Evolutionary conservation across 495 filamentous ascomycete genomes (phyloP).

Genomic region (Chaetomium fimeti): DNA sequence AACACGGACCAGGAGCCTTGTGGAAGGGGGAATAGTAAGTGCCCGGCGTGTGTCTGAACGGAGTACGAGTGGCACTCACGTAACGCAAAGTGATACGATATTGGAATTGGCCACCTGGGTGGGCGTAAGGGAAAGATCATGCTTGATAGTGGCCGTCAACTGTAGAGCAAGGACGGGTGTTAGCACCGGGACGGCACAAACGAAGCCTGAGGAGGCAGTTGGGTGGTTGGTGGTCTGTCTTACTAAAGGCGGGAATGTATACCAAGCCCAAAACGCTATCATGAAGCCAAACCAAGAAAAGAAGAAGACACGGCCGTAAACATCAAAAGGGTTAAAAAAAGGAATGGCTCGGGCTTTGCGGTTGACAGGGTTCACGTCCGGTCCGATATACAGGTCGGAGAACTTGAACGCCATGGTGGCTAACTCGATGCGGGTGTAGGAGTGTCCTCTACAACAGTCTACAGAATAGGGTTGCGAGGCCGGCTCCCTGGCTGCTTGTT

Average conservation of each 20-base stretch:
- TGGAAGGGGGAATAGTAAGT: too few relatives aligned
- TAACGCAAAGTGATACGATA: constrained; percentile 80
- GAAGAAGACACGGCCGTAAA: constrained; percentile 87
- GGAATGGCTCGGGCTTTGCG: constrained; percentile 79
- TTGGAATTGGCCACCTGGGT: constrained; percentile 84
- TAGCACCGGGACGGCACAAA: too few relatives aligned
- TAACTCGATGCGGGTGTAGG: too few relatives aligned
- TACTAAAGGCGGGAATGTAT: constrained; percentile 79
- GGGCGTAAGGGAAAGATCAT: constrained; percentile 70
- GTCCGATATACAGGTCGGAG: constrained; percentile 55
- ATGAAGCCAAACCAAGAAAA: constrained; percentile 96
- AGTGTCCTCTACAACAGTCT: too few relatives aligned
- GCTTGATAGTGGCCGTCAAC: constrained; percentile 72
- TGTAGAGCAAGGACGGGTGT: neutral
- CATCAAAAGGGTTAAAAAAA: constrained; percentile 71
- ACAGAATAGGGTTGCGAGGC: too few relatives aligned
- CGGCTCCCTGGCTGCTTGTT: too few relatives aligned
- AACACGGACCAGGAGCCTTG: constrained; percentile 66
- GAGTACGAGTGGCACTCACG: constrained; percentile 30
- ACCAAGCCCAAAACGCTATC: constrained; percentile 94
- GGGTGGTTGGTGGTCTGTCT: constrained; percentile 25
- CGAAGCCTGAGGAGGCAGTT: neutral
- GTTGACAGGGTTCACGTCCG: constrained; percentile 73
- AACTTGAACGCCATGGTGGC: constrained; percentile 44
- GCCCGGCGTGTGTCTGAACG: too few relatives aligned